These are phyloP conservation scores for Leonotis leonurus DNA, from an alignment of 257 asterid species.

Conservation along the genomic window DNA sequence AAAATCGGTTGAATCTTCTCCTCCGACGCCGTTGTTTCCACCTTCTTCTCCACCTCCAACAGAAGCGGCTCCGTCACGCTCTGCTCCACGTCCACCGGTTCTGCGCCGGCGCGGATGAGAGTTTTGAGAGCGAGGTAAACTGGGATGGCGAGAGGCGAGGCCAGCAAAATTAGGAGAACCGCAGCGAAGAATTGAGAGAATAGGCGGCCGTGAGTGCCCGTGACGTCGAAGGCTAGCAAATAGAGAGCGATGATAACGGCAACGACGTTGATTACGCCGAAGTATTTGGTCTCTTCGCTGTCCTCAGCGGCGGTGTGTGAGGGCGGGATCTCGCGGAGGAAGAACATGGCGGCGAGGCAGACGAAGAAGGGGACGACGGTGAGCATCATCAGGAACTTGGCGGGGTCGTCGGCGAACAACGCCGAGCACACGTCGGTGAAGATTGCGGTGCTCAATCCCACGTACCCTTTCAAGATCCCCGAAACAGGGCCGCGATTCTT, in stretches of 20 bases:
- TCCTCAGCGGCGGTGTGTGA: conserved; percentile 62
- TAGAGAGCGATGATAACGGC: conserved; percentile 72
- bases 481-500: conserved; percentile 86
- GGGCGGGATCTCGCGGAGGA: conserved; percentile 93
- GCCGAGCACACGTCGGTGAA: conserved; percentile 95
- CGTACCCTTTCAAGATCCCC: conserved; percentile 86
- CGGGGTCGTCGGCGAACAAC: conserved; percentile 68
- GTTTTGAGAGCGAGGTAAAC: conserved; percentile 31
- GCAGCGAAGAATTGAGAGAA: conserved; percentile 64
- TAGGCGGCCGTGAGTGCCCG: conserved; percentile 50
- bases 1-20: conserved; percentile 38
- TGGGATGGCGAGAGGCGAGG: conserved; percentile 69
- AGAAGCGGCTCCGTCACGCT: conserved; percentile 36
- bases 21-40: conserved; percentile 10
- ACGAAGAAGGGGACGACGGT: conserved; percentile 57
- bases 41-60: conserved; percentile 13
- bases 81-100: conserved; percentile 31
- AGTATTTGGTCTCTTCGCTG: conserved; percentile 49
- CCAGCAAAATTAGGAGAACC: conserved; percentile 46
- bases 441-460: conserved; percentile 92
- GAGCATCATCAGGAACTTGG: conserved; percentile 69
- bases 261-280: conserved; percentile 63
- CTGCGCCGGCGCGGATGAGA: conserved; percentile 22
- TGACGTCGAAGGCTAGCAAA: conserved; percentile 52
- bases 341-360: conserved; percentile 62